Conservation (phyloP, 768 basidiomycete species). For the Lactarius trivialis region DNA sequence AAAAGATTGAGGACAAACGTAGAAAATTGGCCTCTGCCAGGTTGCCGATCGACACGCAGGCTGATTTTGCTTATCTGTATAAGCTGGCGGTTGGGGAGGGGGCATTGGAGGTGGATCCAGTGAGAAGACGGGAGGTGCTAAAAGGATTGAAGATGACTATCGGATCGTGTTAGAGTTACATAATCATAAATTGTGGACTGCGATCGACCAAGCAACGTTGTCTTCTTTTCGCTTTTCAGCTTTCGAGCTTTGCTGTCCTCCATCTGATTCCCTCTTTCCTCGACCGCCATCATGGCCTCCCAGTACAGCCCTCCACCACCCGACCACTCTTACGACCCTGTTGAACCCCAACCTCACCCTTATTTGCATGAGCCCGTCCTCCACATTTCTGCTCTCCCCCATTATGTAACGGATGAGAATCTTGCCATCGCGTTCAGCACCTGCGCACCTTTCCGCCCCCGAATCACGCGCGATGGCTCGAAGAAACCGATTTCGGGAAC, state of each 20-base stretch:
- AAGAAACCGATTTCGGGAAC: constrained; percentile 54
- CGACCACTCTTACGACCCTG: constrained; percentile 16
- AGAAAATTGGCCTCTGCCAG: constrained; percentile 44
- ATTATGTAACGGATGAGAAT: constrained; percentile 68
- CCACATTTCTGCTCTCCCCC: constrained; percentile 72
- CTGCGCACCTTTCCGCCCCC: constrained; percentile 79
- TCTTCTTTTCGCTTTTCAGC: background rate
- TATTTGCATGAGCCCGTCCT: constrained; percentile 80
- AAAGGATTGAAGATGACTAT: constrained; percentile 44
- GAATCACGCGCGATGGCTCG: constrained; percentile 55
- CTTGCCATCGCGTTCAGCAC: constrained; percentile 65
- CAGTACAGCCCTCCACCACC: constrained; percentile 22
- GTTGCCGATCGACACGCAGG: constrained; percentile 76
- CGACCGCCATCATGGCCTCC: constrained; percentile 9
- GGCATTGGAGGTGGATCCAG: constrained; percentile 47
- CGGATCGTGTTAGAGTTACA: constrained; percentile 19
- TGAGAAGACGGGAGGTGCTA: constrained; percentile 48
- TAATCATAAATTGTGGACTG: constrained; percentile 20
- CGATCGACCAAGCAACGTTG: background rate
- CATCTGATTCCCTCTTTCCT: background rate
- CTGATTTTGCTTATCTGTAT: constrained; percentile 81
- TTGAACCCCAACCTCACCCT: constrained; percentile 51
- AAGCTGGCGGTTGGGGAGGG: constrained; percentile 50
- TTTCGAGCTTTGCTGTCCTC: background rate
- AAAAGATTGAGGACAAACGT: constrained; percentile 62